These are phyloP conservation scores for Pythium coloratum DNA, from an alignment of 352 stramenopile genomes.

Conservation along the genomic window DNA sequence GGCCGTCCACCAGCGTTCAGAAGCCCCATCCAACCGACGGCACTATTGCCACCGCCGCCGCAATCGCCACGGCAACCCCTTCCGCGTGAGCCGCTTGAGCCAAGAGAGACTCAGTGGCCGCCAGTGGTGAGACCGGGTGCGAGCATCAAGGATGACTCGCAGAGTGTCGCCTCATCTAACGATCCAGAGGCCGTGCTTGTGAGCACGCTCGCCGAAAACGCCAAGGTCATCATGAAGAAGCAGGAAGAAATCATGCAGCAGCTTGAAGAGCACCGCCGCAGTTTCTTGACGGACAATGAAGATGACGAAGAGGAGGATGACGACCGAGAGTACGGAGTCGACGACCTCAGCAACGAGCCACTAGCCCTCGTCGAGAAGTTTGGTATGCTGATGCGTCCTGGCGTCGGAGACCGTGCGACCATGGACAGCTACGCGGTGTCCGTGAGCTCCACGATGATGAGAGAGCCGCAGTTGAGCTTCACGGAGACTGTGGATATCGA, in stretches of 20 bases:
- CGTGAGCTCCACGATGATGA: conserved; percentile 29
- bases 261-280: conserved; percentile 19
- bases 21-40: not conserved
- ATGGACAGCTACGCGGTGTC: conserved; percentile 44
- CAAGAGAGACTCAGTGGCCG: not conserved
- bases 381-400: conserved; percentile 21
- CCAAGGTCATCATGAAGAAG: conserved; percentile 15
- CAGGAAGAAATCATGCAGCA: conserved; percentile 22
- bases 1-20: not conserved
- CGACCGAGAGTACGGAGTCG: conserved; percentile 14
- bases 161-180: not conserved
- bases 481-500: conserved; percentile 31
- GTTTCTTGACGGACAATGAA: conserved; percentile 25
- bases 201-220: conserved; percentile 11
- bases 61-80: not conserved
- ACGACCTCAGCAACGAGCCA: conserved; percentile 30
- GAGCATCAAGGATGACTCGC: not conserved
- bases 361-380: conserved; percentile 10
- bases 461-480: conserved; percentile 30
- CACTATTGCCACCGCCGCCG: not conserved
- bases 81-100: not conserved
- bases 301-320: conserved; percentile 44
- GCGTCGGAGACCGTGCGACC: conserved; percentile 21
- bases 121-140: not conserved
- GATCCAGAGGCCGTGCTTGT: conserved; percentile 7